Percentiles rank a stretch among this genome's conserved stretches.
phyloP scores from a whole-genome alignment of 2,329 filamentous ascomycete genomes.

The Fusarium austroafricanum region DNA sequence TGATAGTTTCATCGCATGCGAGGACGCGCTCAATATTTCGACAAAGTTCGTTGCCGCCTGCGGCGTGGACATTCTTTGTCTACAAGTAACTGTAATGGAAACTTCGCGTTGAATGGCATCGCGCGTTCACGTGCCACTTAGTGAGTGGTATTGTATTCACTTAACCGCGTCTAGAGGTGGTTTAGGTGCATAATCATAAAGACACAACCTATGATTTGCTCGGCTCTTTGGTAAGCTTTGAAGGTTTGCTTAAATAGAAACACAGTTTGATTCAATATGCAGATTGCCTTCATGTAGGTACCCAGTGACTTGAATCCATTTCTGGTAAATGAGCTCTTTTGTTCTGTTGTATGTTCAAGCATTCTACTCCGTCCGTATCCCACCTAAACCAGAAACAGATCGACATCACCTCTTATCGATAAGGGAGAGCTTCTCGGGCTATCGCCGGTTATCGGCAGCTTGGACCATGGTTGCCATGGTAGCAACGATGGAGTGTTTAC shows the following conservation, averaged over 20 bases:
- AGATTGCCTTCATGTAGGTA: background rate
- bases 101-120: slow-evolving; percentile 22
- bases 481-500: slow-evolving; percentile 53
- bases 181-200: slow-evolving; percentile 6
- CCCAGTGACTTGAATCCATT: background rate
- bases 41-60: slow-evolving; percentile 5
- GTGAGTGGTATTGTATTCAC: slow-evolving; percentile 4
- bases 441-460: slow-evolving; percentile 38
- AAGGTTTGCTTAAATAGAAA: too few relatives aligned
- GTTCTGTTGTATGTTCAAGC: background rate
- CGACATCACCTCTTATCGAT: slow-evolving; percentile 46
- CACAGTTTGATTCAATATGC: too few relatives aligned
- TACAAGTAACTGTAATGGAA: slow-evolving; percentile 18
- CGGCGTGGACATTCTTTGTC: slow-evolving; percentile 19
- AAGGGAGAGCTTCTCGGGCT: slow-evolving; percentile 33
- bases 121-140: slow-evolving; percentile 31
- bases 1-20: background rate
- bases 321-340: too few relatives aligned
- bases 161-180: background rate
- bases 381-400: background rate
- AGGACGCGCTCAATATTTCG: background rate
- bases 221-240: background rate
- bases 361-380: too few relatives aligned
- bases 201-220: background rate
- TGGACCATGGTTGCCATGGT: slow-evolving; percentile 52